Conservation (phyloP, 768 basidiomycete genomes). For the Hysterangium stoloniferum region DNA sequence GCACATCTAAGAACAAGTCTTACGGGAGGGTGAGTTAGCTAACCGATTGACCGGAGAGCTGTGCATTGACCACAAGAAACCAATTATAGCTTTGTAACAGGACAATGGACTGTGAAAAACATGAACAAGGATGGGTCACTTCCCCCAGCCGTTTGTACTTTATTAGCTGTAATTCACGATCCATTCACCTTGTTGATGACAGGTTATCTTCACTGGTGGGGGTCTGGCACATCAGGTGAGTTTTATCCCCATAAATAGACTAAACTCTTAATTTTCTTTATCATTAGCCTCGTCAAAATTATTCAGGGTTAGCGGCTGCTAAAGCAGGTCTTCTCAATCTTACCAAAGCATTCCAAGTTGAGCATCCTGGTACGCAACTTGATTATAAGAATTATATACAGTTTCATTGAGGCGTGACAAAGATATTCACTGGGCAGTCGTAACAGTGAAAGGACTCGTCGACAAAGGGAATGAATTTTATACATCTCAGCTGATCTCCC, state of each 20-base stretch:
- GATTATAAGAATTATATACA: too few species aligned
- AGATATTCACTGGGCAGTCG: slow-evolving; percentile 8
- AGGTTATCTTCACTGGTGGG: slow-evolving; percentile 9
- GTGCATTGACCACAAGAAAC: not conserved
- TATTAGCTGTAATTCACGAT: not conserved
- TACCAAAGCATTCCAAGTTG: slow-evolving; percentile 6
- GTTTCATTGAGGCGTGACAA: too few species aligned
- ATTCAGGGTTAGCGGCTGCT: slow-evolving; percentile 1
- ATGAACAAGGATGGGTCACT: not conserved
- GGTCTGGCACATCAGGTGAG: slow-evolving; percentile 7
- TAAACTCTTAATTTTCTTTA: not conserved
- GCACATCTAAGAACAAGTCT: not conserved
- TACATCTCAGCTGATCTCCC: not conserved
- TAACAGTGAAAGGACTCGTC: slow-evolving; percentile 1
- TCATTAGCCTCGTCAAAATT: slow-evolving; percentile 6
- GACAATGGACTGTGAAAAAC: slow-evolving; percentile 6
- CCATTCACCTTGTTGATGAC: not conserved
- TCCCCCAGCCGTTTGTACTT: slow-evolving; percentile 1
- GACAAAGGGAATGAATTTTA: slow-evolving; percentile 5
- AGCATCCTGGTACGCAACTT: not conserved
- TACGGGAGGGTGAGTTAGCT: not conserved
- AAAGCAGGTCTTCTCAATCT: slow-evolving; percentile 8
- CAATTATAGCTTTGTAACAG: not conserved
- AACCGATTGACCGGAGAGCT: not conserved
- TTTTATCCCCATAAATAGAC: not conserved